Evolutionary conservation across 2,329 filamentous ascomycete species (phyloP), one percentile per base, ranked within the genome.

Genomic region (Cercospora sp.): DNA sequence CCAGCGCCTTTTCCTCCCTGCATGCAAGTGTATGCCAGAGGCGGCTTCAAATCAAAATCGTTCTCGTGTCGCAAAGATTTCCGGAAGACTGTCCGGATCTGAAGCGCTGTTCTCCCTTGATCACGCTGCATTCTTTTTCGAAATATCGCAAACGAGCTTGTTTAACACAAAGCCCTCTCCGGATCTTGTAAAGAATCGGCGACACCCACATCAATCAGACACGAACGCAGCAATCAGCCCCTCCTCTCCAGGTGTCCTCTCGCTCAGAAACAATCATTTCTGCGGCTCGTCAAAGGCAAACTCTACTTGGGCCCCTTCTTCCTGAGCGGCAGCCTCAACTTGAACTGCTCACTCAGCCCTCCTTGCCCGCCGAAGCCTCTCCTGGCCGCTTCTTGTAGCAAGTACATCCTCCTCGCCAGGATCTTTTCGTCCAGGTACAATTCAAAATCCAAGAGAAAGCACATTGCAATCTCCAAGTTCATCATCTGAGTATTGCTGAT

Each of bases 401-500:
- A 62, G 64, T 71, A 80, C 73, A 79, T 78, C 40, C 77, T 72
- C 61, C 69, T 73, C 60, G 77, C 75, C 69, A 80, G 69, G 32
- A 75, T 73, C 24, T 70, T 71, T 16, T 72, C 77, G 43, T 75
- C 71, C 51, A 79, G 72, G 30, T 74, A 76, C 69, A 97, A 83
- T 74, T 94, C 91, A 77, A 97, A 97, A 62, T 93, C 90, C n/a
- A 90, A 89, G 67, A 97, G 81, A 66, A 83, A 85, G 68, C 83
- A 84, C 10, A 85, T 76, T 58, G 91, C 93, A 69, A 98, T 91
- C 82, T 98, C 95, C 51, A 98, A 82, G 68, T 91, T 86, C 49
- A 91, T 91, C 62, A 99, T 85, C 80, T 98, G 93, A 18, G 84
- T 82, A 77, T 92, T 91, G 75, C 88, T 92, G 16, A 98, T 93